phyloP scores from a whole-genome alignment of 2,329 filamentous ascomycete species.

The Clonostachys byssicola region DNA sequence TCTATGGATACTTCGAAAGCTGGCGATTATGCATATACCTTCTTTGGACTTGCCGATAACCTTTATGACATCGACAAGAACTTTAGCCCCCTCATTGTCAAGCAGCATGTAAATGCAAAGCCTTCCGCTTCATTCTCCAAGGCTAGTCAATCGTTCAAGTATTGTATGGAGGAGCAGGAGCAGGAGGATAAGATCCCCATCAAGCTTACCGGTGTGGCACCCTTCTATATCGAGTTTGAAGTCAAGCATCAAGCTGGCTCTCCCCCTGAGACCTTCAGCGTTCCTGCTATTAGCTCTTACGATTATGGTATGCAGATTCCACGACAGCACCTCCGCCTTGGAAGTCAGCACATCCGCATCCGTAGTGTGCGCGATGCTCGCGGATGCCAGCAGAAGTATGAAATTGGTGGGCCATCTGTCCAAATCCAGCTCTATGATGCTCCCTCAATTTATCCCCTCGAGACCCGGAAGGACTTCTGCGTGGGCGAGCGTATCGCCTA shows the following conservation, averaged over 20 bases:
- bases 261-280: slow-evolving; percentile 74
- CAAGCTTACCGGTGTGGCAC: slow-evolving; percentile 74
- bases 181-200: slow-evolving; percentile 87
- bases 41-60: slow-evolving; percentile 76
- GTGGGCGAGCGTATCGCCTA: slow-evolving; percentile 94
- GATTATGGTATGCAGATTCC: slow-evolving; percentile 80
- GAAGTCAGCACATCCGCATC: slow-evolving; percentile 85
- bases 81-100: slow-evolving; percentile 64
- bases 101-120: slow-evolving; percentile 80
- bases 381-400: slow-evolving; percentile 78
- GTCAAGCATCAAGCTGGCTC: slow-evolving; percentile 86
- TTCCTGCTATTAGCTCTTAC: slow-evolving; percentile 73
- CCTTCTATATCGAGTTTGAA: slow-evolving; percentile 87
- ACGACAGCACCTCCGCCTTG: slow-evolving; percentile 76
- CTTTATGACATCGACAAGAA: slow-evolving; percentile 75
- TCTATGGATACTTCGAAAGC: slow-evolving; percentile 82
- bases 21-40: slow-evolving; percentile 82
- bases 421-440: slow-evolving; percentile 92
- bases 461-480: slow-evolving; percentile 84
- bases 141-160: slow-evolving; percentile 91
- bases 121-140: slow-evolving; percentile 79
- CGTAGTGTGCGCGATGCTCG: slow-evolving; percentile 84
- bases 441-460: slow-evolving; percentile 83
- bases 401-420: slow-evolving; percentile 68
- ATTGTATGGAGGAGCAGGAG: slow-evolving; percentile 80